Percentiles rank a stretch among this genome's conserved stretches.
phyloP scores from a whole-genome alignment of 257 asterid genomes.

The Nemophila menziesii region DNA sequence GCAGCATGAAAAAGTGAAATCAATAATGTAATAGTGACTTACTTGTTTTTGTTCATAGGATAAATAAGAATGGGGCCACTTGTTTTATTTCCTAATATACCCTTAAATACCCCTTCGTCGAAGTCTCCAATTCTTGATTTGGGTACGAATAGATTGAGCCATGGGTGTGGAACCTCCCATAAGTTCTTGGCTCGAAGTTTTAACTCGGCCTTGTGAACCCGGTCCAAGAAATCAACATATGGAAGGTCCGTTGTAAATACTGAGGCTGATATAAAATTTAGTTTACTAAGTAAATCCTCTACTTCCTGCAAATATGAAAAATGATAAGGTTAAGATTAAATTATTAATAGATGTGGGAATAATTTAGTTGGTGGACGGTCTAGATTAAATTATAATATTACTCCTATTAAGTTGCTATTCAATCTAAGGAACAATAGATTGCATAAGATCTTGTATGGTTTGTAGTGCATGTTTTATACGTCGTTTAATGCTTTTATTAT shows the following conservation, averaged over 20 bases:
- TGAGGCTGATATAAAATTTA: constrained; percentile 47
- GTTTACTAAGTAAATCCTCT: constrained; percentile 28
- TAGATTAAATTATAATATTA: constrained; percentile 4
- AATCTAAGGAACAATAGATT: constrained; percentile 15
- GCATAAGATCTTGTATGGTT: constrained; percentile 28
- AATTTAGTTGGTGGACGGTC: constrained; percentile 17
- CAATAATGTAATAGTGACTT: constrained; percentile 17
- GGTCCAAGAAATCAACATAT: constrained; percentile 60
- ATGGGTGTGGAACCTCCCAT: constrained; percentile 93
- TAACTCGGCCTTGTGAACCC: constrained; percentile 82
- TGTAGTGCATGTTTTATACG: constrained; percentile 22
- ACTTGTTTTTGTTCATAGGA: constrained; percentile 79
- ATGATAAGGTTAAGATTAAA: neutral
- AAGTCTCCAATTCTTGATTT: constrained; percentile 59
- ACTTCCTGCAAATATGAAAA: constrained; percentile 31
- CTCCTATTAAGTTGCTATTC: constrained; percentile 12
- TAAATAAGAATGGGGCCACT: constrained; percentile 79
- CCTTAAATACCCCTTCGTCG: constrained; percentile 65
- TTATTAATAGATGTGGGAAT: constrained; percentile 9
- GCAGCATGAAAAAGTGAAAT: too few species aligned
- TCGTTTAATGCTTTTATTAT: constrained; percentile 9
- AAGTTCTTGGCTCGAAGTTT: constrained; percentile 56
- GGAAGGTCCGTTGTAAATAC: constrained; percentile 59
- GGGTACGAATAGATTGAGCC: constrained; percentile 72
- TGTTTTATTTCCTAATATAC: constrained; percentile 48